Base-by-base conservation (phyloP, 1,284 basidiomycete species). In the Fomitopsis betulina region DNA sequence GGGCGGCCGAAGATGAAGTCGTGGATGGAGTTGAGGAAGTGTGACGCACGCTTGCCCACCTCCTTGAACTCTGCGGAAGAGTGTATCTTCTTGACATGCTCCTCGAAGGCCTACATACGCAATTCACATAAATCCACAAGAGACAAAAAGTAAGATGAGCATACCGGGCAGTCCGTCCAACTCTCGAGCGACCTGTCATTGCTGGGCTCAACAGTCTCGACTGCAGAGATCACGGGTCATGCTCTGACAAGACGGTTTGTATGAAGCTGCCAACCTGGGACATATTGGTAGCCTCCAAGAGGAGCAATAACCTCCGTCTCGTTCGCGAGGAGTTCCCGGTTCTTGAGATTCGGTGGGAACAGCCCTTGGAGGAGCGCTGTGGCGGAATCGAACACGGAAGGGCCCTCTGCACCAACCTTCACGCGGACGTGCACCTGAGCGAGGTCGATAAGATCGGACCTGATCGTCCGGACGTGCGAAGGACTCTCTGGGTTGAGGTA, bases 111-210 rank as follows among this genome's bases (percentile, higher is more conserved):
- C 85, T 87, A 12, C 13, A 12, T 3, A 61, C 25, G 60, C 7
- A 50, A 21, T 8, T 37, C 3, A 32, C n/a, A 60, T 38, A 33
- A 33, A 62, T 27, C 39, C 30, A 57, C 8, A 5, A 19, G 8
- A 27, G 15, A 1, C 4, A 30, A 13, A 15, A 52, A 25, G 27
- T 30, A 30, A 30, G 27, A 5, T 39, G 35, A 35, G 73, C 81
- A 38, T 72, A 89, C 88, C 5, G 86, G 87, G 74, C 91, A 94
- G 66, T 84, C 78, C 17, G 90, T 93, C 89, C 89, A 95, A 60
- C 87, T 85, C 72, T 95, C 92, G 64, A 95, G 78, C 37, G 89
- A 89, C 64, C 89, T 83, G 68, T 92, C 90, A 64, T 93, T 91
- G 43, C 79, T 81, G 30, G 92, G 89, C 69, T 93, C 89, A 50